Evolutionary conservation across 768 basidiomycete species (phyloP).

Genomic region (Mycena belliarum): DNA sequence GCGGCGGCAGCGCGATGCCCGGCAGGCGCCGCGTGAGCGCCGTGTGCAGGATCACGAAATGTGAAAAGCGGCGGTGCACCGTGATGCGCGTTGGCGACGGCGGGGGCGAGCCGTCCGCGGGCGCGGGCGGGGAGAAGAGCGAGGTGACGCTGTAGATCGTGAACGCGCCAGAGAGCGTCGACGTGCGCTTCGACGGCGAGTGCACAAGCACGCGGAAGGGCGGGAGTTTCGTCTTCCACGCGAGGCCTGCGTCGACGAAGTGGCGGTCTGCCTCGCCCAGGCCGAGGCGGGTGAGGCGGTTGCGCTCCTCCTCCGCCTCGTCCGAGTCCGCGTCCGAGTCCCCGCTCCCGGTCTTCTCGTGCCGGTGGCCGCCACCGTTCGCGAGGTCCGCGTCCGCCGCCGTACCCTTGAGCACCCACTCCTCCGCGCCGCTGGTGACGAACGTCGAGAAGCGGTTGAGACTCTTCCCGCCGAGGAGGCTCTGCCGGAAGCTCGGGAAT

Average conservation of each 20-base stretch:
- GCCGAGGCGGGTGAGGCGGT: slow-evolving; percentile 40
- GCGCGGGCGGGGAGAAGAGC: slow-evolving; percentile 48
- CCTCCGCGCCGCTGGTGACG: slow-evolving; percentile 84
- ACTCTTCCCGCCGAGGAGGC: slow-evolving; percentile 74
- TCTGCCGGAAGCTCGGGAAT: slow-evolving; percentile 70
- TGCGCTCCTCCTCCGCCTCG: slow-evolving; percentile 44
- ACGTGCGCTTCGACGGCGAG: slow-evolving; percentile 75
- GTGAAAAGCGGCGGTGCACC: slow-evolving; percentile 81
- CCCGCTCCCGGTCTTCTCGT: slow-evolving; percentile 22
- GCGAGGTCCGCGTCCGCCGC: slow-evolving; percentile 33
- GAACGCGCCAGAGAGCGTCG: slow-evolving; percentile 67
- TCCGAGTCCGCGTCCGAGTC: slow-evolving; percentile 35
- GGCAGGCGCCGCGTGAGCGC: slow-evolving; percentile 69
- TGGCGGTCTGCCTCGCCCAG: slow-evolving; percentile 65
- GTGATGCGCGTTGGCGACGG: slow-evolving; percentile 58
- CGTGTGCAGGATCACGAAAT: slow-evolving; percentile 78
- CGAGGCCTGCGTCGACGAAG: slow-evolving; percentile 67
- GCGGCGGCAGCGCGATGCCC: slow-evolving; percentile 75
- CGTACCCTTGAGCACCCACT: slow-evolving; percentile 74
- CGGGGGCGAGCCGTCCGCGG: slow-evolving; percentile 24
- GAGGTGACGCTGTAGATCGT: slow-evolving; percentile 79
- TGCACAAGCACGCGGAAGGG: slow-evolving; percentile 76
- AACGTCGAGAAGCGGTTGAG: slow-evolving; percentile 86
- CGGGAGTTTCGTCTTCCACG: slow-evolving; percentile 75
- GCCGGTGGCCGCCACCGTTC: slow-evolving; percentile 1